Conservation (phyloP, 352 stramenopile species). For the Phytophthora podocarpi region DNA sequence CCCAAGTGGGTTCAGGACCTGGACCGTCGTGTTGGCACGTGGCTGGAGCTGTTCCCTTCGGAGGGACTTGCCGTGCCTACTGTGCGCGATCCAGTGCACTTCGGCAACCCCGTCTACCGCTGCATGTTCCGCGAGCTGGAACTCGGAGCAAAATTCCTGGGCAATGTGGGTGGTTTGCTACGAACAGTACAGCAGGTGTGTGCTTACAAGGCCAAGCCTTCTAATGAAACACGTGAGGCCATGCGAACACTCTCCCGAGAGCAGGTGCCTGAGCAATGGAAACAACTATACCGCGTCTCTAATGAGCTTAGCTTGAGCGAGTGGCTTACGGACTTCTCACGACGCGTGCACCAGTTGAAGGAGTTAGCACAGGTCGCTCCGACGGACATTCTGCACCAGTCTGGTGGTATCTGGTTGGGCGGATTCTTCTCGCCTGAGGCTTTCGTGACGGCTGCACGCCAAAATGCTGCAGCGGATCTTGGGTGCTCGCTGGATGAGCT, state of each 20-base stretch:
- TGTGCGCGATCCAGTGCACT: slow-evolving; percentile 59
- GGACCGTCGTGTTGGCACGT: slow-evolving; percentile 64
- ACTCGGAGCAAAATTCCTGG: slow-evolving; percentile 68
- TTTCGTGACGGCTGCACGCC: slow-evolving; percentile 92
- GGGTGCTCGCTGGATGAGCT: slow-evolving; percentile 90
- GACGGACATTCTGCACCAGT: slow-evolving; percentile 44
- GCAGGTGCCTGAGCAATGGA: slow-evolving; percentile 68
- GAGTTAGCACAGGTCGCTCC: slow-evolving; percentile 48
- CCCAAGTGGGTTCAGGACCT: slow-evolving; percentile 88
- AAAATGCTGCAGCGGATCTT: slow-evolving; percentile 83
- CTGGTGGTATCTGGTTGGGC: slow-evolving; percentile 87
- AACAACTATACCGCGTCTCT: slow-evolving; percentile 58
- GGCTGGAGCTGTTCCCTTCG: slow-evolving; percentile 63
- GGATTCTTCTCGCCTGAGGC: slow-evolving; percentile 93
- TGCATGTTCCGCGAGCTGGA: slow-evolving; percentile 91
- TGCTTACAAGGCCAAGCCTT: slow-evolving; percentile 85
- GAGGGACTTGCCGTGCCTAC: slow-evolving; percentile 45
- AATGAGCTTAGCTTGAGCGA: slow-evolving; percentile 68
- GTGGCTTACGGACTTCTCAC: slow-evolving; percentile 87
- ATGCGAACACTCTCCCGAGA: slow-evolving; percentile 82
- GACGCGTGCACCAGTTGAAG: slow-evolving; percentile 71
- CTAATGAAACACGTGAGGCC: slow-evolving; percentile 84
- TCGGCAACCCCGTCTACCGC: slow-evolving; percentile 91
- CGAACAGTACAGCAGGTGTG: slow-evolving; percentile 76
- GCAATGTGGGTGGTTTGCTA: slow-evolving; percentile 71